Conservation (phyloP, 192 early-diverging fungal genomes). For the Umbelopsis sp. region DNA sequence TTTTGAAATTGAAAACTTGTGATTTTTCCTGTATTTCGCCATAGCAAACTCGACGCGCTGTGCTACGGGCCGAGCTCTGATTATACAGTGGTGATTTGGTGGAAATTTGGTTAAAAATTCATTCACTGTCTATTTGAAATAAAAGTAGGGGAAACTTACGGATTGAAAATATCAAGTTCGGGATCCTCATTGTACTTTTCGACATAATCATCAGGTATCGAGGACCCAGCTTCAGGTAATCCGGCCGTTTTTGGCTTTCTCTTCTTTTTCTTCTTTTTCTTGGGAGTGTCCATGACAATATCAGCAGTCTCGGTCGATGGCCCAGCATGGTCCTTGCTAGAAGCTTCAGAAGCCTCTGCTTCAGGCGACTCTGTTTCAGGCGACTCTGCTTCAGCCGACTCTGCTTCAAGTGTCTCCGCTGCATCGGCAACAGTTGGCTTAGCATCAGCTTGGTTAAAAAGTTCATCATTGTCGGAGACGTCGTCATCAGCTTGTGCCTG, state of each 20-base stretch:
- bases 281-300: background rate
- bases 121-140: background rate
- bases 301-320: background rate
- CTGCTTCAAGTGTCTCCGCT: no score
- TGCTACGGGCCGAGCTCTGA: slow-evolving; percentile 43
- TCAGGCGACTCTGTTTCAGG: no score
- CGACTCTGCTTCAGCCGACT: no score
- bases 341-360: no score
- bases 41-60: slow-evolving; percentile 57
- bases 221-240: slow-evolving; percentile 37
- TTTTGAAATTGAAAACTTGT: slow-evolving; percentile 47
- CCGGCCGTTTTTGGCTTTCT: slow-evolving; percentile 48
- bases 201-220: slow-evolving; percentile 29
- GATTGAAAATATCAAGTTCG: slow-evolving; percentile 46
- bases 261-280: slow-evolving; percentile 48
- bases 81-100: background rate
- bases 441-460: background rate
- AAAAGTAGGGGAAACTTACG: slow-evolving; percentile 37
- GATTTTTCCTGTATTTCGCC: slow-evolving; percentile 56
- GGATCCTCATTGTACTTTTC: slow-evolving; percentile 37
- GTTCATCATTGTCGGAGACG: background rate
- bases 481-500: background rate
- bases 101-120: no score
- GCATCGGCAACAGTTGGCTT: background rate
- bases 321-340: no score